A percentile compares a stretch with the other conserved stretches of the same genome.
phyloP scores from a whole-genome alignment of 2,329 filamentous ascomycete genomes.

The Colletotrichum costaricense region DNA sequence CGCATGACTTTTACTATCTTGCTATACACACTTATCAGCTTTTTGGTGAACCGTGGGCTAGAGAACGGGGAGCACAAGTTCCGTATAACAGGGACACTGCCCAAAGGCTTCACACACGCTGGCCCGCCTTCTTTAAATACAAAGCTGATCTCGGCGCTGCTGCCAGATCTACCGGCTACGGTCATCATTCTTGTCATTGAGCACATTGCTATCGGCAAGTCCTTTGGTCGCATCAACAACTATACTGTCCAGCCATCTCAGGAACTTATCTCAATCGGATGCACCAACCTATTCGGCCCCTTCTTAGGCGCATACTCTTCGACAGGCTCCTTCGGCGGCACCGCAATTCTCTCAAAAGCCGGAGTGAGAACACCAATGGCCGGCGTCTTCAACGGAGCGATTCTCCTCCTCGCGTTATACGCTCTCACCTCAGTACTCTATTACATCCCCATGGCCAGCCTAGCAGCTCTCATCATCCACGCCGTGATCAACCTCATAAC shows the following conservation, averaged over 20 bases:
- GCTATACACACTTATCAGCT: slow-evolving; percentile 80
- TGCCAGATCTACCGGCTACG: slow-evolving; percentile 74
- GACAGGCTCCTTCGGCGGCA: slow-evolving; percentile 67
- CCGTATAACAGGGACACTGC: slow-evolving; percentile 65
- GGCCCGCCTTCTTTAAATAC: slow-evolving; percentile 67
- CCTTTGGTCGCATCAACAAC: slow-evolving; percentile 82
- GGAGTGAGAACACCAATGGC: slow-evolving; percentile 83
- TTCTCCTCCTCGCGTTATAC: slow-evolving; percentile 83
- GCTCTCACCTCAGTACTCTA: slow-evolving; percentile 82
- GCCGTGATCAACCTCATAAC: slow-evolving; percentile 82
- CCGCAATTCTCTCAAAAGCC: slow-evolving; percentile 86
- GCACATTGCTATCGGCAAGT: slow-evolving; percentile 87
- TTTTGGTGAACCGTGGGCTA: slow-evolving; percentile 69
- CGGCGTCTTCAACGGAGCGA: slow-evolving; percentile 79
- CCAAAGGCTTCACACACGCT: slow-evolving; percentile 71
- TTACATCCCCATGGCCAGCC: slow-evolving; percentile 79
- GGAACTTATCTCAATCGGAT: slow-evolving; percentile 81
- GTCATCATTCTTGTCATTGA: slow-evolving; percentile 84
- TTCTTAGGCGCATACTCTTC: slow-evolving; percentile 71
- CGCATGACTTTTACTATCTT: slow-evolving; percentile 81
- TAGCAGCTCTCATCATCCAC: slow-evolving; percentile 86
- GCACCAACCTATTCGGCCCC: slow-evolving; percentile 79
- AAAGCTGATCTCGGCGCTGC: slow-evolving; percentile 67
- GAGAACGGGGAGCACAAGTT: slow-evolving; percentile 63
- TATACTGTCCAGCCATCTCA: slow-evolving; percentile 84